These are phyloP conservation scores for Aquanectria penicillioides DNA, from an alignment of 2,329 filamentous ascomycete genomes.

Conservation along the genomic window DNA sequence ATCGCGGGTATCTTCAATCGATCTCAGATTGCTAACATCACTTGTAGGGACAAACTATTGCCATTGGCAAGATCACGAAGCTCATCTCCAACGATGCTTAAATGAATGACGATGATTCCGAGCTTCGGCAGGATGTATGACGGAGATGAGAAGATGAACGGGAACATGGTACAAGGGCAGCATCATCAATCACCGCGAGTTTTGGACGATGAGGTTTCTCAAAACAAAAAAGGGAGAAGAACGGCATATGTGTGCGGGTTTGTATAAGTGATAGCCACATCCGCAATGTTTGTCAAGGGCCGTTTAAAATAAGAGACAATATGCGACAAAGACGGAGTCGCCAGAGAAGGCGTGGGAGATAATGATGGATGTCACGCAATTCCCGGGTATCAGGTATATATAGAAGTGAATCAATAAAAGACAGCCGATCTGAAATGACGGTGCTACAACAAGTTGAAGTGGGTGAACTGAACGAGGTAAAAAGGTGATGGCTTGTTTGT, in stretches of 20 bases:
- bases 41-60: conserved; percentile 92
- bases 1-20: conserved; percentile 20
- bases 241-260: conserved; percentile 21
- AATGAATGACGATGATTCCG: conserved; percentile 36
- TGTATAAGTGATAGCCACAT: conserved; percentile 34
- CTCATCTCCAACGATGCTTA: conserved; percentile 62
- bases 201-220: conserved; percentile 17
- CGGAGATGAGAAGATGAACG: conserved; percentile 21
- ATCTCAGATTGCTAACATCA: conserved; percentile 41
- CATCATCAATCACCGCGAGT: conserved; percentile 27
- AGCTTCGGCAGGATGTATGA: conserved; percentile 15
- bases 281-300: conserved; percentile 23
- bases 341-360: conserved; percentile 26
- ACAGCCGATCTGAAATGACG: conserved; percentile 24
- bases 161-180: conserved; percentile 21
- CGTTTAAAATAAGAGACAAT: conserved; percentile 23
- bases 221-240: conserved; percentile 14
- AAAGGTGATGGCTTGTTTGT: background rate
- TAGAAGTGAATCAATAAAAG: conserved; percentile 33
- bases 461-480: background rate
- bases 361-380: conserved; percentile 33
- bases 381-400: conserved; percentile 30
- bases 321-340: conserved; percentile 1
- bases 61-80: conserved; percentile 99
- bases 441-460: background rate